Evolutionary conservation across 345 rosid genomes (phyloP).

Genomic region (Citrus hindsii): DNA sequence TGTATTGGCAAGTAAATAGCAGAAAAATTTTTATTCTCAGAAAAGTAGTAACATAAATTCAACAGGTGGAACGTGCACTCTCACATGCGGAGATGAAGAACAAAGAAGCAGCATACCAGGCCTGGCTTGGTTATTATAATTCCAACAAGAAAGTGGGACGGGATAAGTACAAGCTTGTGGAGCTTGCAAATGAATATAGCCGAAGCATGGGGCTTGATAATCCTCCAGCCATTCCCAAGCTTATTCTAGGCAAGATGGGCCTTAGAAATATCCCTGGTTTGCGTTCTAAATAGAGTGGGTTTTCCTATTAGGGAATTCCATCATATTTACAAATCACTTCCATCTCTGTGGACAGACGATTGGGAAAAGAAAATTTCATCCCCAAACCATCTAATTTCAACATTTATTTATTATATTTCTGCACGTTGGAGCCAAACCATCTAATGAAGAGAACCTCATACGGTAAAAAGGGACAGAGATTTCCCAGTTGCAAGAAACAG

Average conservation of each 20-base stretch:
- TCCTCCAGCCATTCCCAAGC: slow-evolving; percentile 79
- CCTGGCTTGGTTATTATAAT: slow-evolving; percentile 96
- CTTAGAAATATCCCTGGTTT: slow-evolving; percentile 85
- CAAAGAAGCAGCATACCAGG: slow-evolving; percentile 91
- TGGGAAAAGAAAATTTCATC: background rate
- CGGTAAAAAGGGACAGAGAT: too few relatives aligned
- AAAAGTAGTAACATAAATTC: slow-evolving; percentile 7
- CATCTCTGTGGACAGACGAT: background rate
- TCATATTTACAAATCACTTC: background rate
- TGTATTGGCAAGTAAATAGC: background rate
- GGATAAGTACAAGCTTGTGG: slow-evolving; percentile 70
- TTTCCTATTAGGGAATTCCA: background rate
- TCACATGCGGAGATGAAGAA: slow-evolving; percentile 68
- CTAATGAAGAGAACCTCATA: too few relatives aligned
- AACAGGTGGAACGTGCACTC: slow-evolving; percentile 76
- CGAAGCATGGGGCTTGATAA: slow-evolving; percentile 80
- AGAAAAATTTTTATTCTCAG: background rate
- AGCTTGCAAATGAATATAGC: slow-evolving; percentile 93
- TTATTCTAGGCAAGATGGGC: slow-evolving; percentile 77
- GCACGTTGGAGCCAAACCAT: too few relatives aligned
- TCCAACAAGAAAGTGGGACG: slow-evolving; percentile 65
- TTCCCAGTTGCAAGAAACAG: background rate
- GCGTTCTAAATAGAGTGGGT: slow-evolving; percentile 55
- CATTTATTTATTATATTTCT: too few relatives aligned
- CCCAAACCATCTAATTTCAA: background rate